Base-by-base conservation (phyloP, 2,329 filamentous ascomycete species). In the Trichoderma asperellum region DNA sequence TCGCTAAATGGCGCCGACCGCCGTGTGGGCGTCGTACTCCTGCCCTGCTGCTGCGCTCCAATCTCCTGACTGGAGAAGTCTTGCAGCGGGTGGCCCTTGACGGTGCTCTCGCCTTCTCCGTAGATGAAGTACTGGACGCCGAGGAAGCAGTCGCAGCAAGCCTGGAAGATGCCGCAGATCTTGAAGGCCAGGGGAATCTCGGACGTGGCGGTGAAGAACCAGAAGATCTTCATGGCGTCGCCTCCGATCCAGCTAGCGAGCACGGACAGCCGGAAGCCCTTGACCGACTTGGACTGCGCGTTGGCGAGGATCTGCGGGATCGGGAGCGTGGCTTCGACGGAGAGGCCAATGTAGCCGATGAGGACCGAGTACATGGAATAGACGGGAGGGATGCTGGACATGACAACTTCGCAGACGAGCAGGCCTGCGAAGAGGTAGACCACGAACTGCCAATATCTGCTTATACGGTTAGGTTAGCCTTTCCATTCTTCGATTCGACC, bases 221-320 rank as follows among this genome's bases (percentile, higher is more conserved):
- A 91, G 75, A 93, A 92, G 86, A 95, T 91, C 85, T 96, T 96
- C 89, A 96, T 93, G 10, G 87, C 84, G 79, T 96, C 92, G 71
- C 92, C 92, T 2, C 91, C 81, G 65, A 96, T 82, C 92, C 92
- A 96, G 78, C 90, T 93, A 34, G 84, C 87, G 69, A 96, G 82
- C 5, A 96, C 89, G 7, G 90, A 93, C 12, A 93, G 76, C 18
- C 92, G 86, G 80, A 96, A 93, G 6, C 92, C 92, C 78, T 89
- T 91, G 82, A 91, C 93, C 2, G 91, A 93, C 70, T 86, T 84
- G 5, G 87, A 85, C 40, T 87, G 86, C 72, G 86, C 83, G 77
- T 96, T 96, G 55, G 91, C 82, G 60, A 92, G 76, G 35, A 96
- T 89, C 79, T 96, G 92, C 0, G 92, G 92, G 12, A 96, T 83